Evolutionary conservation across 805 yeast species (phyloP), one percentile per base, ranked within the genome.

Genomic region (Yamadazyma sp.): DNA sequence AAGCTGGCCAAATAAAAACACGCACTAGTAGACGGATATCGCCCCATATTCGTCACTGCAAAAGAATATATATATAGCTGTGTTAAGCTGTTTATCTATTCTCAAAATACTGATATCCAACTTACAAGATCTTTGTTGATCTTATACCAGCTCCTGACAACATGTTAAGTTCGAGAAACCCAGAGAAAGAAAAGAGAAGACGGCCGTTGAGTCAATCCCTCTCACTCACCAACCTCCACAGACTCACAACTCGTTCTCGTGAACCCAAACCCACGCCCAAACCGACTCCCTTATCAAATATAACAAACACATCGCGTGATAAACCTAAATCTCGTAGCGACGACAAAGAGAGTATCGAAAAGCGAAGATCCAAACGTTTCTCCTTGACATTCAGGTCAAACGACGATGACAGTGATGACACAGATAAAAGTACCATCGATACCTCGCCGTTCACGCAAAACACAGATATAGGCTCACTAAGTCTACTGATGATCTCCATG

Each of bases 151-250:
- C n/a, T n/a, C n/a, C n/a, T n/a, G n/a, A n/a, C 15, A 19, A 5
- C 9, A 30, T 30, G 33, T 30, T 30, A 13, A 30, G 25, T 12
- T 30, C 33, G 5, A 30, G 13, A 11, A 7, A 16, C n/a, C 21
- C 15, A 16, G 25, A 30, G 6, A 5, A 18, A 13, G 37, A 36
- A 3, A 30, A 29, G 16, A 41, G 33, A 25, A 45, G 49, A 35
- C 37, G 45, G 23, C 49, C 49, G 5, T 46, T 46, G 23, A 42
- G 47, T 24, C 49, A 40, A 15, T 37, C 45, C 6, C 35, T 46
- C 18, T 42, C 46, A 5, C 34, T 45, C 18, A 35, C 41, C 15
- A 45, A 42, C 28, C 35, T 45, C 21, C 32, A 31, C 15, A 27
- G 25, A 3, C 14, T 28, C 6, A 29, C 32, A 12, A 32, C 16